Evolutionary conservation across 441 rosid species (phyloP).

Genomic region (Pelargonium australe): DNA sequence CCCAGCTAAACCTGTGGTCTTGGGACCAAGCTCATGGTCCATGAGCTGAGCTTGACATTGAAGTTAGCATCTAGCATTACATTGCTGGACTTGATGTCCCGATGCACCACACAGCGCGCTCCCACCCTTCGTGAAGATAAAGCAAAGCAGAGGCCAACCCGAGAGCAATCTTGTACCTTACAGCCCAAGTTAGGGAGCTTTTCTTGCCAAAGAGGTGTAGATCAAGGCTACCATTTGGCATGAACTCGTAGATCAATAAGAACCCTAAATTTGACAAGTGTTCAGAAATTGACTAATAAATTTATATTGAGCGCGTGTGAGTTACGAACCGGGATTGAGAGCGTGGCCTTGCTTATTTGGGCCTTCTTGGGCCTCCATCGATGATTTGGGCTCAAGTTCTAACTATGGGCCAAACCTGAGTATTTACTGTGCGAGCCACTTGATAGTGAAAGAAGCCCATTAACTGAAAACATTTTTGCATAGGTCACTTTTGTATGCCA

Average conservation of each 20-base stretch:
- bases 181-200: constrained; percentile 21
- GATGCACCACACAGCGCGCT: constrained; percentile 34
- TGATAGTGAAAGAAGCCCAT: too few relatives aligned
- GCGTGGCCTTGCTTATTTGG: too few relatives aligned
- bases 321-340: too few relatives aligned
- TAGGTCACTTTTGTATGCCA: too few relatives aligned
- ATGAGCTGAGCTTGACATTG: constrained; percentile 31
- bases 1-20: constrained; percentile 11
- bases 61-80: constrained; percentile 34
- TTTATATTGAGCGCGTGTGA: too few relatives aligned
- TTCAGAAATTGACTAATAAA: too few relatives aligned
- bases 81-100: constrained; percentile 34
- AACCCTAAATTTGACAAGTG: too few relatives aligned
- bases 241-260: constrained; percentile 36
- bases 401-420: too few relatives aligned
- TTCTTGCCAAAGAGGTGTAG: constrained; percentile 25
- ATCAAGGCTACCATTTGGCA: constrained; percentile 48
- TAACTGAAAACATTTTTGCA: too few relatives aligned
- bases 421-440: too few relatives aligned
- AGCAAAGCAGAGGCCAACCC: constrained; percentile 31
- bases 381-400: too few relatives aligned
- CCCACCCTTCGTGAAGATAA: constrained; percentile 36
- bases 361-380: too few relatives aligned
- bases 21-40: constrained; percentile 16
- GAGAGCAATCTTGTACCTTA: constrained; percentile 23